These are phyloP conservation scores for Biscogniauxia sp. DNA, from an alignment of 2,329 filamentous ascomycete genomes.

Conservation along the genomic window DNA sequence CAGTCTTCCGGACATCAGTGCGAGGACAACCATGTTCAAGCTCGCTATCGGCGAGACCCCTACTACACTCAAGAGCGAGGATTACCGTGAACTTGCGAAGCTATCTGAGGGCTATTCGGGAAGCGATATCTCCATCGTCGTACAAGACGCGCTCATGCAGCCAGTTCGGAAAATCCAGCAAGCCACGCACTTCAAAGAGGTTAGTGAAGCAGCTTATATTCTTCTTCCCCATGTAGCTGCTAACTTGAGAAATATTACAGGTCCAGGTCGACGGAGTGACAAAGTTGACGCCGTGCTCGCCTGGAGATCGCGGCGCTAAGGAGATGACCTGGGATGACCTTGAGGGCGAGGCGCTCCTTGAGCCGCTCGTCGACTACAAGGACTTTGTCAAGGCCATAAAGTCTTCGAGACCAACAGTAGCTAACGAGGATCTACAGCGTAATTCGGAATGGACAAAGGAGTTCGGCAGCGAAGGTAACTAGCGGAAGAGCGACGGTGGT, in stretches of 20 bases:
- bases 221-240: neutral
- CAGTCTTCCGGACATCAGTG: slow-evolving; percentile 80
- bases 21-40: slow-evolving; percentile 92
- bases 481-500: slow-evolving; percentile 36
- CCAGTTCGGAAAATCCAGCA: slow-evolving; percentile 95
- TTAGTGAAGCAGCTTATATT: slow-evolving; percentile 32
- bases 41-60: slow-evolving; percentile 90
- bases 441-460: slow-evolving; percentile 94
- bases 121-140: slow-evolving; percentile 91
- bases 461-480: slow-evolving; percentile 83
- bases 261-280: slow-evolving; percentile 65
- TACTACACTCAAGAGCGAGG: slow-evolving; percentile 72
- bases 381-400: slow-evolving; percentile 94
- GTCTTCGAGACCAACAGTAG: slow-evolving; percentile 84
- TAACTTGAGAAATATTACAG: slow-evolving; percentile 39
- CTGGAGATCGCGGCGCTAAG: slow-evolving; percentile 77
- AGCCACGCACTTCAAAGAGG: slow-evolving; percentile 95
- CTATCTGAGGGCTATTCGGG: slow-evolving; percentile 93
- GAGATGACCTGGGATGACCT: slow-evolving; percentile 95
- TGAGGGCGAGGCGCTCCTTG: slow-evolving; percentile 77
- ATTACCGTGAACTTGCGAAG: slow-evolving; percentile 77
- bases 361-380: slow-evolving; percentile 82
- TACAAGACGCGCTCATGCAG: slow-evolving; percentile 96
- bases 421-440: slow-evolving; percentile 75
- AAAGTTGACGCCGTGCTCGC: slow-evolving; percentile 87